phyloP scores from a whole-genome alignment of 1,284 basidiomycete species.

The Rhodotorula sp. region DNA sequence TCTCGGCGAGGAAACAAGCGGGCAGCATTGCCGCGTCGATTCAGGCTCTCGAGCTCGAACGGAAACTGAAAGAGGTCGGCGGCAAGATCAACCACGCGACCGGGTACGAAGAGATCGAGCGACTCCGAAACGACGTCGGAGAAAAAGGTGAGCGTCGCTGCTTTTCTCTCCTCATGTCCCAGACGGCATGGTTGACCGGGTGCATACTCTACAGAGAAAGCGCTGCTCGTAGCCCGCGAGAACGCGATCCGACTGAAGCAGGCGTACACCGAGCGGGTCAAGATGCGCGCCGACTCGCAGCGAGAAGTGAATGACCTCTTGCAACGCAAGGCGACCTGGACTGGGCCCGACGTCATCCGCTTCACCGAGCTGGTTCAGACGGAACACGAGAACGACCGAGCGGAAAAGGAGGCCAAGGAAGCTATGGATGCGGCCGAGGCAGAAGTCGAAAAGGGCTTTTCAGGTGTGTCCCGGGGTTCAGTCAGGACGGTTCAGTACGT shows the following conservation, averaged over 20 bases:
- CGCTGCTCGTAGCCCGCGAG: constrained; percentile 29
- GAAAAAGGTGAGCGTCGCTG: constrained; percentile 63
- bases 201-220: constrained; percentile 26
- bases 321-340: constrained; percentile 80
- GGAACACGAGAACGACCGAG: constrained; percentile 79
- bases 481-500: rapidly evolving
- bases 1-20: constrained; percentile 24
- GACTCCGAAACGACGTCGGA: constrained; percentile 72
- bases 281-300: constrained; percentile 69
- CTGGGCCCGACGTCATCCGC: constrained; percentile 65
- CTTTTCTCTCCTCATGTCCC: rapidly evolving
- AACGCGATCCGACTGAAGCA: constrained; percentile 59
- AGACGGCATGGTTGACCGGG: not conserved
- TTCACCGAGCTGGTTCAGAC: constrained; percentile 83
- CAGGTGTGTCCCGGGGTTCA: constrained; percentile 40
- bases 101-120: constrained; percentile 86
- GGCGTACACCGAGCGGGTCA: constrained; percentile 70
- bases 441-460: constrained; percentile 78
- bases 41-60: constrained; percentile 34
- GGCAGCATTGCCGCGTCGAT: constrained; percentile 19
- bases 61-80: constrained; percentile 68
- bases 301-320: constrained; percentile 86
- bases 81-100: constrained; percentile 77
- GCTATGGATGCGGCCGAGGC: constrained; percentile 67
- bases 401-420: constrained; percentile 67